A percentile compares a stretch with the other conserved stretches of the same genome.
phyloP scores from a whole-genome alignment of 352 stramenopile species.

The Pythium myriotylum region DNA sequence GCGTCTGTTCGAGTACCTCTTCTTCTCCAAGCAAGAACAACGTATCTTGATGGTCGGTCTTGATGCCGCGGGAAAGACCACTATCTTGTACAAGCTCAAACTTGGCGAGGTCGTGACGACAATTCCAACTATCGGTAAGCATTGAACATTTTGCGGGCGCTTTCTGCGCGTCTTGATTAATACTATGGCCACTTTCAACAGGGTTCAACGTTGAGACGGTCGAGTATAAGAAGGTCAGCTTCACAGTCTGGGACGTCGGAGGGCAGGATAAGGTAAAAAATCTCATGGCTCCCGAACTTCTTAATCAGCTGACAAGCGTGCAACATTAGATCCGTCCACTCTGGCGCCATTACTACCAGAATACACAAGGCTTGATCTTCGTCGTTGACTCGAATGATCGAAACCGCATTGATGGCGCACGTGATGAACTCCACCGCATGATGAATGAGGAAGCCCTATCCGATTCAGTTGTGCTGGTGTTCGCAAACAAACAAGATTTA shows the following conservation, averaged over 20 bases:
- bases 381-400: slow-evolving; percentile 99
- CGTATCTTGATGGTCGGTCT: slow-evolving; percentile 99
- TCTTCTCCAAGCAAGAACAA: slow-evolving; percentile 98
- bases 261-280: slow-evolving; percentile 93
- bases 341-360: slow-evolving; percentile 99
- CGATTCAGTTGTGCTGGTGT: slow-evolving; percentile 97
- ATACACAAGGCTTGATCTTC: slow-evolving; percentile 99
- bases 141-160: background rate
- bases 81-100: slow-evolving; percentile 97
- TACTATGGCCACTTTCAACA: slow-evolving; percentile 21
- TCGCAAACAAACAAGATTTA: slow-evolving; percentile 99
- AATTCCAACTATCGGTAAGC: slow-evolving; percentile 44
- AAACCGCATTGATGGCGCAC: slow-evolving; percentile 96
- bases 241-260: slow-evolving; percentile 99
- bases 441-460: slow-evolving; percentile 98
- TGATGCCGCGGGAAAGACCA: slow-evolving; percentile 99
- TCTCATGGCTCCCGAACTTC: too few relatives aligned
- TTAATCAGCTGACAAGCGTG: too few relatives aligned
- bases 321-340: slow-evolving; percentile 91
- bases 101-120: slow-evolving; percentile 96
- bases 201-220: slow-evolving; percentile 99
- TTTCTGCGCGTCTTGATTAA: background rate
- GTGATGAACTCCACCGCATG: slow-evolving; percentile 98
- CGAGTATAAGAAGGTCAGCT: slow-evolving; percentile 99
- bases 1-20: slow-evolving; percentile 97